Evolutionary conservation across 495 filamentous ascomycete genomes (phyloP), one percentile per base, ranked within the genome.

Genomic region (Trichoderma parareesei): DNA sequence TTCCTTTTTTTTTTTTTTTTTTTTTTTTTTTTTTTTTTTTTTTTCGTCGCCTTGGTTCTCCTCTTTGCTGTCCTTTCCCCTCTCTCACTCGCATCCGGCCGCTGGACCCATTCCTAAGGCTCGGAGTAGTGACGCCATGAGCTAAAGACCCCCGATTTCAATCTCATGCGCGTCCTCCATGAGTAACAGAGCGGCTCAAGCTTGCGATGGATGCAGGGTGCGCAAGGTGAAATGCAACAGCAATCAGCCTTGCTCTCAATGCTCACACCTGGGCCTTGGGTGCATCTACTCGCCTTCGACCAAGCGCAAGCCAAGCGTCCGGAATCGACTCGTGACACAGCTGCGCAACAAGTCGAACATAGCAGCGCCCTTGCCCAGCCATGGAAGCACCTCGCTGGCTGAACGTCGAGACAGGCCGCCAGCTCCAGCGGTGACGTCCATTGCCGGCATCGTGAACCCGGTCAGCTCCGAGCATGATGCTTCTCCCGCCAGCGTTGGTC

Each of bases 191-290:
- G 53, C 53, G 4, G 53, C 53, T 35, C 53, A 65, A 57, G 65
- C 65, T 14, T 72, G 70, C 64, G 70, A 70, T 60, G 67, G 67
- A 33, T 72, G 70, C 48, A 65, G 68, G 20, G 38, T 65, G 43
- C 66, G 70, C 8, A 72, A 72, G 57, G 67, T 70, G 48, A 72
- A 70, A 49, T 72, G 70, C 44, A 68, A 70, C 43, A 68, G 70
- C 60, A 48, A 60, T 18, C 65, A 67, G 55, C 70, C 70, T 16
- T 72, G 70, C 46, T 64, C 62, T 14, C 65, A 66, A 33, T 66
- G 65, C 46, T 43, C 49, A 13, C 65, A 66, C 27, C 65, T 66
- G 18, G 55, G 62, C 55, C 65, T 66, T n/a, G 27, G 16, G 18
- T 66, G 65, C 60, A n/a, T 41, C 44, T 66, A 63, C 65, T 41